Base-by-base conservation (phyloP, 2,329 filamentous ascomycete species). In the Penicillium sp. region DNA sequence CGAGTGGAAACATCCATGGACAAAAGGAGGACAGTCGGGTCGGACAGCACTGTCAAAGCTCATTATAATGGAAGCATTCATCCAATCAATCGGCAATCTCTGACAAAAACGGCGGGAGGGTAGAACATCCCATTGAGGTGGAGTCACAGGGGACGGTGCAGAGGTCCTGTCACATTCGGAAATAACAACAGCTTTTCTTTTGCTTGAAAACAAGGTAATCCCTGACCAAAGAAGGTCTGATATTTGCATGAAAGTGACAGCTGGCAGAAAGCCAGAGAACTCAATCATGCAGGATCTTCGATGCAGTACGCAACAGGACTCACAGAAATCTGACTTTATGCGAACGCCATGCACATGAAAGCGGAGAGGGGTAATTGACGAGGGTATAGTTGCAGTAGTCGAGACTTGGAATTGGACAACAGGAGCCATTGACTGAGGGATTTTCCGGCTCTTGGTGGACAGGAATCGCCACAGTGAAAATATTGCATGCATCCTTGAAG, bases 401-500 rank as follows among this genome's bases (percentile, higher is more conserved):
- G 47, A 55, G 56, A 54, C 54, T 54, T 49, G 47, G 49, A 55
- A 43, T 49, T 52, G 48, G 58, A 56, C 39, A 49, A 46, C 41
- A 44, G 48, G 46, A 52, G 52, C 46, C 57, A 52, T 54, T 42
- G 34, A 57, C 56, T 69, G 67, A 65, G 66, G 65, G 61, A 67
- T 68, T 68, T 68, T 67, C 56, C 40, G 47, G 51, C 44, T 34
- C 44, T 46, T 62, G 49, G 54, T 61, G 56, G 51, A 60, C 50
- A 55, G 50, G 47, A 58, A 51, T 62, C 58, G 64, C 68, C 66
- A 71, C 68, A 60, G 65, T 60, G 62, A 54, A 63, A 56, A 60
- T 11, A 62, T 54, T 60, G 57, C 62, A 64, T 69, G 67, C 65
- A 69, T 63, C 52, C 52, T 55, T 63, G 62, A 65, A 65, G 60